Conservation (phyloP, 2,329 filamentous ascomycete species). For the Fusarium avenaceum region DNA sequence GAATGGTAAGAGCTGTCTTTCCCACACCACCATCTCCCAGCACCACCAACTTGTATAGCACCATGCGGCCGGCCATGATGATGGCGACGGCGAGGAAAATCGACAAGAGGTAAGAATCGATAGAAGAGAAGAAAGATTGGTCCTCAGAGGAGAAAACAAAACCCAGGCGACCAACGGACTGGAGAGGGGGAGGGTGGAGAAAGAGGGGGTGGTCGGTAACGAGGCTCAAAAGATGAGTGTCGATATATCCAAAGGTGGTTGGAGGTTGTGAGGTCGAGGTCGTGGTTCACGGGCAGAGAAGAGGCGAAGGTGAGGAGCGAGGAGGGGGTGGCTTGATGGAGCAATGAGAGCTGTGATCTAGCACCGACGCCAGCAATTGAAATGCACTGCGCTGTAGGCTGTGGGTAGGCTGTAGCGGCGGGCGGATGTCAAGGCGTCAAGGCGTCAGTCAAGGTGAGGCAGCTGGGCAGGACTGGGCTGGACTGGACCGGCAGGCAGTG, state of each 20-base stretch:
- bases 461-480: slow-evolving; percentile 8
- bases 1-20: slow-evolving; percentile 94
- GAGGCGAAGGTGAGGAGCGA: slow-evolving; percentile 45
- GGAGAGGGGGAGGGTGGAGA: slow-evolving; percentile 38
- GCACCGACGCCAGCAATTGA: slow-evolving; percentile 12
- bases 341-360: slow-evolving; percentile 45
- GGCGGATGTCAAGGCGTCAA: slow-evolving; percentile 43
- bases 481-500: slow-evolving; percentile 10
- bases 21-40: slow-evolving; percentile 93
- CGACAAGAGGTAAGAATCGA: slow-evolving; percentile 38
- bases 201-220: slow-evolving; percentile 38
- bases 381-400: slow-evolving; percentile 23
- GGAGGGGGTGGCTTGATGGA: slow-evolving; percentile 51
- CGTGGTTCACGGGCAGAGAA: slow-evolving; percentile 43
- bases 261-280: slow-evolving; percentile 46
- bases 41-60: slow-evolving; percentile 95
- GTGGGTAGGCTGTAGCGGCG: slow-evolving; percentile 21
- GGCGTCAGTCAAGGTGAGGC: slow-evolving; percentile 34
- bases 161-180: slow-evolving; percentile 34
- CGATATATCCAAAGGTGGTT: slow-evolving; percentile 39
- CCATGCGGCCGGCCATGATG: slow-evolving; percentile 91
- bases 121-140: slow-evolving; percentile 27
- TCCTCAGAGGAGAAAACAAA: slow-evolving; percentile 18
- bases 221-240: slow-evolving; percentile 40
- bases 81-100: slow-evolving; percentile 46